Percentiles rank a stretch among this genome's conserved stretches.
Conservation (phyloP, 768 basidiomycete species). For the Kwoniella dendrophila region DNA sequence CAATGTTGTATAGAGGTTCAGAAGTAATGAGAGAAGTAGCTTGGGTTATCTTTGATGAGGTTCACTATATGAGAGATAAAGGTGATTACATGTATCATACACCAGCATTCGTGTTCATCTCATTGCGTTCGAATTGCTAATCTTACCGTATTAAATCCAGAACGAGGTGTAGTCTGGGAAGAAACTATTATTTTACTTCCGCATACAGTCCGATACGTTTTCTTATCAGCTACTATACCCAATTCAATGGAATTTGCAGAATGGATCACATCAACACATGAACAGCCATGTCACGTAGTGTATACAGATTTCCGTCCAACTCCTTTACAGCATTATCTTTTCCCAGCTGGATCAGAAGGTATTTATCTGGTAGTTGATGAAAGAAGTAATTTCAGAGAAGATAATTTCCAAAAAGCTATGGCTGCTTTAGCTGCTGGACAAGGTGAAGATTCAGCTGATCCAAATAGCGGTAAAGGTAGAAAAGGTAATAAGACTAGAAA, state of each 20-base stretch:
- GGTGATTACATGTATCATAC: slow-evolving; percentile 39
- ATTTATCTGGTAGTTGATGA: slow-evolving; percentile 99
- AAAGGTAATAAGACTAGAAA: slow-evolving; percentile 94
- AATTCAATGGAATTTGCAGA: slow-evolving; percentile 99
- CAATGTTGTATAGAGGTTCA: slow-evolving; percentile 97
- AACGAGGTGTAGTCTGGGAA: slow-evolving; percentile 99
- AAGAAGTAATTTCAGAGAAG: slow-evolving; percentile 93
- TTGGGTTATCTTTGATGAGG: slow-evolving; percentile 99
- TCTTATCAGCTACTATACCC: slow-evolving; percentile 97
- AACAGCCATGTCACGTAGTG: slow-evolving; percentile 97
- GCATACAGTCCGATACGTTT: slow-evolving; percentile 94
- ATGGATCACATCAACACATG: slow-evolving; percentile 96
- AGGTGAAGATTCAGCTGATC: slow-evolving; percentile 91
- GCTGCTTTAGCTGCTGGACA: slow-evolving; percentile 78
- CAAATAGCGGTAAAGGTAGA: slow-evolving; percentile 76
- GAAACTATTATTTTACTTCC: slow-evolving; percentile 85
- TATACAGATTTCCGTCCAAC: slow-evolving; percentile 99
- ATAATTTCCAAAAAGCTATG: slow-evolving; percentile 98
- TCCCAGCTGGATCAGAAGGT: slow-evolving; percentile 93
- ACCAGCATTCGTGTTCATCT: neutral
- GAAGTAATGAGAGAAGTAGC: slow-evolving; percentile 99
- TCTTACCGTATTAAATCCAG: slow-evolving; percentile 56
- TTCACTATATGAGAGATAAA: slow-evolving; percentile 99
- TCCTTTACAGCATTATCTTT: slow-evolving; percentile 95
- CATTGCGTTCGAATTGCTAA: too few relatives aligned